Evolutionary conservation across 495 filamentous ascomycete species (phyloP), one percentile per base, ranked within the genome.

Genomic region (Hypoxylon rickii): DNA sequence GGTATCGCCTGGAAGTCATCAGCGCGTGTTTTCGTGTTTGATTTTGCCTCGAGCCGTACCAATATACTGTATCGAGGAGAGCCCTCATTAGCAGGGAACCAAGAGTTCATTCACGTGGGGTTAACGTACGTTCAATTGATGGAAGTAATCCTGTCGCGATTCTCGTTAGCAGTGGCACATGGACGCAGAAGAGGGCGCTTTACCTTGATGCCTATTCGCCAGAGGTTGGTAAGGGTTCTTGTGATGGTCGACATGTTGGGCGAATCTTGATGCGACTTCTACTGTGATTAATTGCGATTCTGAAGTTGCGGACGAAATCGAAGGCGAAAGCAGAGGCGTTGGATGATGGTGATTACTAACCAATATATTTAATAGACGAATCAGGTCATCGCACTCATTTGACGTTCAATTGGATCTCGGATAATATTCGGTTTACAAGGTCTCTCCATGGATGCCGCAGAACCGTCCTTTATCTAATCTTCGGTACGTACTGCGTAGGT

Each of bases 241-340:
- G 84, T 72, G 64, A 97, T 79, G 38, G 89, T 96, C 73, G 95
- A 97, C 94, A 99, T 99, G 66, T 72, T 93, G 64, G 78, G 53
- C 58, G 65, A 67, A 44, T 52, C 34, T 66, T 63, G 32, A 36
- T 4, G 24, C 10, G 24, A 29, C 24, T 29, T 29, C 24, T 4
- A 29, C 24, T 10, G 10, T 29, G 24, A 4, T 4, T 10, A 29
- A 10, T 29, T 29, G 24, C n/a, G n/a, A n/a, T n/a, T n/a, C n/a
- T n/a, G n/a, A n/a, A n/a, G n/a, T 29, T 29, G 24, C 24, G 10
- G 24, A 4, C 24, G 10, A 29, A n/a, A n/a, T n/a, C n/a, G n/a
- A n/a, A n/a, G n/a, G n/a, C n/a, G 24, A 29, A 29, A 10, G 24
- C 4, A 29, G 24, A 29, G 4, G 24, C 4, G 24, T 29, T 4